Evolutionary conservation across 2,329 filamentous ascomycete species (phyloP), one percentile per base, ranked within the genome.

Genomic region (Aspergillus brasiliensis): DNA sequence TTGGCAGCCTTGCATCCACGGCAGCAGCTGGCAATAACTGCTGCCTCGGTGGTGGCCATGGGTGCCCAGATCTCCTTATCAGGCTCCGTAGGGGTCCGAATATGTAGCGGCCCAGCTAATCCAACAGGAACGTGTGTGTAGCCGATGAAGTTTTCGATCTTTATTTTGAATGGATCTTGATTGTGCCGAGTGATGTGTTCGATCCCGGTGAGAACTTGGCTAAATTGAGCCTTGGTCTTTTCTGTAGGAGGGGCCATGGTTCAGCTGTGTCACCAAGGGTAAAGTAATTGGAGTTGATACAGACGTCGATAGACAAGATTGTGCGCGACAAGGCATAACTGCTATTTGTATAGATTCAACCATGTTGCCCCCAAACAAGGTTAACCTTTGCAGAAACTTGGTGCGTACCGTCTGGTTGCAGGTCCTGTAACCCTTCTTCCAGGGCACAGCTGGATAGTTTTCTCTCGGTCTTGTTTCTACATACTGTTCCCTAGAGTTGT

Each of bases 1-100:
- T 66, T 69, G 17, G 73, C 63, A 2, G 63, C 57, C 53, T 73
- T 73, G 56, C 70, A 69, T 17, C 72, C 72, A 17, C 71, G 62
- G 2, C 69, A 70, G 55, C 71, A 75, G 44, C 67, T 69, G 3
- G 69, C 70, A 8, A 73, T 62, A 13, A 73, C 55, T 2, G 68
- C 69, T 3, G 70, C 64, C 47, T 75, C 69, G 11, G 62, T 60
- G 3, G 71, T 74, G 8, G 71, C 71, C 15, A 75, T 60, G 8
- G 72, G 71, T 0, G 67, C 71, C 51, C 64, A 67, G 28, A 69
- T 38, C 7, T 55, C 46, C n/a, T 61, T 25, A 11, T 25, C 38
- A 2, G 13, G 8, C 2, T 21, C 47, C 3, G 55, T 47, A 15
- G 31, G 46, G 2, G n/a, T 27, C 1, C 47, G 51, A 25, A 61